These are phyloP conservation scores for Suillus bovinus DNA, from an alignment of 768 basidiomycete species.

Conservation along the genomic window DNA sequence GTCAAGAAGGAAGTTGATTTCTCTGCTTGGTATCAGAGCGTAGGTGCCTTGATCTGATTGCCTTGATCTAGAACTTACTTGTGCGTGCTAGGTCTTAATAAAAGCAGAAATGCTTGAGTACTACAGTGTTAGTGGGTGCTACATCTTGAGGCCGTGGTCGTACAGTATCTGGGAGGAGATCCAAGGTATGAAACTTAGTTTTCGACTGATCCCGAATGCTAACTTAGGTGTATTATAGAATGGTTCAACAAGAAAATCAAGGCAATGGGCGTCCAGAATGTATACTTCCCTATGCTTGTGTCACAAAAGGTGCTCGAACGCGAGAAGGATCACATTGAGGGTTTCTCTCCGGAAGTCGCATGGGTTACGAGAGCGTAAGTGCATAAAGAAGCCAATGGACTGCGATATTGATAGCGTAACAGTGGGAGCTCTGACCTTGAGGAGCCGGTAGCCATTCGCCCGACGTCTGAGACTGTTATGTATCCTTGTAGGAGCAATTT, in stretches of 20 bases:
- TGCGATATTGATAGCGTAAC: constrained; percentile 11
- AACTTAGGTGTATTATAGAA: constrained; percentile 44
- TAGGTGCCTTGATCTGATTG: constrained; percentile 36
- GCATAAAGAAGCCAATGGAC: not conserved
- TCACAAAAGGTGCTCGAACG: constrained; percentile 89
- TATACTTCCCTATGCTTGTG: constrained; percentile 99
- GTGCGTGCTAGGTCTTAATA: constrained; percentile 73
- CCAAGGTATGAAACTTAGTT: constrained; percentile 56
- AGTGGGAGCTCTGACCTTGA: constrained; percentile 93
- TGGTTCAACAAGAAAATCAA: constrained; percentile 96
- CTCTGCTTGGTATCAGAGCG: constrained; percentile 90
- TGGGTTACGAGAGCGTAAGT: constrained; percentile 97
- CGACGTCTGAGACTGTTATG: constrained; percentile 99
- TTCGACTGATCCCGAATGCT: not conserved
- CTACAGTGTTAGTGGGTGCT: constrained; percentile 98
- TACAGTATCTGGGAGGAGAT: constrained; percentile 97
- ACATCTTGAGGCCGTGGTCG: constrained; percentile 97
- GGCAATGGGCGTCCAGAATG: constrained; percentile 93
- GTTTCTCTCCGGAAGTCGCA: constrained; percentile 99
- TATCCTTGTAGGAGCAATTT: constrained; percentile 79
- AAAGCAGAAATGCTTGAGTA: constrained; percentile 99
- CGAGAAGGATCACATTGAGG: constrained; percentile 98
- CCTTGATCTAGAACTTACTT: constrained; percentile 11
- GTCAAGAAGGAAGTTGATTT: constrained; percentile 97
- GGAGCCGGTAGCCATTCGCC: constrained; percentile 96